Conservation (phyloP, 1,284 basidiomycete genomes). For the Ustilago vetiveriae region DNA sequence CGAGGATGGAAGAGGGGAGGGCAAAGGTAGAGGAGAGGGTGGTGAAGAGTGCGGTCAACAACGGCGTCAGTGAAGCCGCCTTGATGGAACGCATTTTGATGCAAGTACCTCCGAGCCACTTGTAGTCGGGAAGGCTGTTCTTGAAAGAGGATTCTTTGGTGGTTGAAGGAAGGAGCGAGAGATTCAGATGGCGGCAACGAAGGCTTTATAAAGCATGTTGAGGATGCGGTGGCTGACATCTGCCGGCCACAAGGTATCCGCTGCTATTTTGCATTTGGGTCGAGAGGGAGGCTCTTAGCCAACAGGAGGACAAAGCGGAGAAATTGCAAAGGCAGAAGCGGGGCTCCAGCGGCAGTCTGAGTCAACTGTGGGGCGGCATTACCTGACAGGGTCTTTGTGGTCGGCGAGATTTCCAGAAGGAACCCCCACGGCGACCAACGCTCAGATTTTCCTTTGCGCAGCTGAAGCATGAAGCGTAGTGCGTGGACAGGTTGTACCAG, state of each 20-base stretch:
- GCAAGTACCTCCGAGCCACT: no score
- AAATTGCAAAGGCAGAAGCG: background rate
- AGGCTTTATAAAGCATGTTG: constrained; percentile 4
- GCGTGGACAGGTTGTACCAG: no score
- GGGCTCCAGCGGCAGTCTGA: constrained; percentile 3
- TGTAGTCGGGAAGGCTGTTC: background rate
- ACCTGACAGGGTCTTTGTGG: constrained; percentile 5
- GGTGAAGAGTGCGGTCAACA: constrained; percentile 25
- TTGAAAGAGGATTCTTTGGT: constrained; percentile 4
- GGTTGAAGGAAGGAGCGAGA: no score
- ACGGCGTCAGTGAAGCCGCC: constrained; percentile 33
- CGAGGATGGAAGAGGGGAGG: constrained; percentile 23
- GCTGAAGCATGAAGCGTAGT: no score
- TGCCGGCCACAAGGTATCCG: background rate
- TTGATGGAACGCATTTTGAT: constrained; percentile 29
- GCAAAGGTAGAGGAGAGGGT: constrained; percentile 12
- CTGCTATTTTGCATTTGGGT: no score
- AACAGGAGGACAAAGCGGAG: background rate
- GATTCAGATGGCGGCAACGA: background rate
- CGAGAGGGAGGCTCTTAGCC: constrained; percentile 1
- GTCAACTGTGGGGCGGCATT: background rate
- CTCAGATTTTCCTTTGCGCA: background rate
- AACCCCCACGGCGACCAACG: constrained; percentile 2
- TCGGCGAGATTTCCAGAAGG: constrained; percentile 4
- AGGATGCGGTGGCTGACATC: background rate